Percentiles rank a stretch among this genome's conserved stretches.
phyloP scores from a whole-genome alignment of 306 rosid species.

The Glycyrrhiza uralensis region DNA sequence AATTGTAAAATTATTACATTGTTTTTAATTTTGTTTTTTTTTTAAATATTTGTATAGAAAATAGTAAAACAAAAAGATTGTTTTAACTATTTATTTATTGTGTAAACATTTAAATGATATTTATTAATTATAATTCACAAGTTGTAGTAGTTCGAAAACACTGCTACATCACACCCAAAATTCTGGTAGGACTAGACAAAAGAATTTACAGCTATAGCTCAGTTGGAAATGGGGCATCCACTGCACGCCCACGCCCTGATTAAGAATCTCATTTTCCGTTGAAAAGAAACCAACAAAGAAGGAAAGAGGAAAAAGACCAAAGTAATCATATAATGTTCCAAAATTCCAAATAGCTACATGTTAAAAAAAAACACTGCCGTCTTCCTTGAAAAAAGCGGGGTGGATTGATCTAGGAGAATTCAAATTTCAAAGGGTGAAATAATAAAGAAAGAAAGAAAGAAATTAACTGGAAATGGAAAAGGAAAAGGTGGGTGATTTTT shows the following conservation, averaged over 20 bases:
- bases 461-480: neutral
- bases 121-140: no score
- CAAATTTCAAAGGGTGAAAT: neutral
- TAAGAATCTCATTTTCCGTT: slow-evolving; percentile 3
- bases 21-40: no score
- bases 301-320: neutral
- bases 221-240: slow-evolving; percentile 20
- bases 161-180: neutral
- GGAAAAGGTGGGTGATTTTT: neutral
- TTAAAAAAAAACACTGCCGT: slow-evolving; percentile 6
- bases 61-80: no score
- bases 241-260: neutral
- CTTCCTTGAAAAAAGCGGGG: slow-evolving; percentile 21
- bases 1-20: no score
- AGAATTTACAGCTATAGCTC: slow-evolving; percentile 26
- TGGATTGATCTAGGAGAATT: neutral
- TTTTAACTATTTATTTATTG: no score
- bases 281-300: neutral
- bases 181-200: neutral
- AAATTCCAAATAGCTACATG: neutral
- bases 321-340: neutral
- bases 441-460: no score
- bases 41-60: no score
- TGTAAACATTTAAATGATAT: no score
- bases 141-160: no score